Evolutionary conservation across 2,329 filamentous ascomycete genomes (phyloP).

Genomic region (Dryadomyces sulphureus): DNA sequence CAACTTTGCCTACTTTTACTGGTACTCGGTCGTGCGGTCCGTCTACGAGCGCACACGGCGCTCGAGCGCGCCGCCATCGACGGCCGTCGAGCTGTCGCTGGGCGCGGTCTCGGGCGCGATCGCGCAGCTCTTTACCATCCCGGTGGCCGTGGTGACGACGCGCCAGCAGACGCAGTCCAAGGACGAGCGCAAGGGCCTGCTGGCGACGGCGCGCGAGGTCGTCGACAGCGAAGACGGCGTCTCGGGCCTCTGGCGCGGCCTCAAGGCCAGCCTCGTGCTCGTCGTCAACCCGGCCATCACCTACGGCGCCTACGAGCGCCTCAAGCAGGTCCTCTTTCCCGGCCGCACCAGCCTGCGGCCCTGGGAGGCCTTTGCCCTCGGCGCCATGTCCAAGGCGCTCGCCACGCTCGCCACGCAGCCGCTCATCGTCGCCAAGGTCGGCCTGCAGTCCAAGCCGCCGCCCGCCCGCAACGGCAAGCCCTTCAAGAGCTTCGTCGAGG

Average conservation of each 20-base stretch:
- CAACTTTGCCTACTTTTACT: conserved; percentile 99
- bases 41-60: conserved; percentile 53
- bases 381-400: conserved; percentile 81
- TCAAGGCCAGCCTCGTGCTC: conserved; percentile 90
- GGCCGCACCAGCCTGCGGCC: conserved; percentile 61
- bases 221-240: conserved; percentile 81
- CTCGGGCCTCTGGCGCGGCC: conserved; percentile 78
- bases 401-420: conserved; percentile 90
- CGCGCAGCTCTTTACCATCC: conserved; percentile 92
- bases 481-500: conserved; percentile 85
- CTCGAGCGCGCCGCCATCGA: conserved; percentile 45
- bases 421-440: conserved; percentile 94
- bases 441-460: conserved; percentile 84
- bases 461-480: conserved; percentile 72
- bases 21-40: conserved; percentile 80
- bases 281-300: conserved; percentile 96
- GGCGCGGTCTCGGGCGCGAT: conserved; percentile 81
- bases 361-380: conserved; percentile 82
- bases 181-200: conserved; percentile 66
- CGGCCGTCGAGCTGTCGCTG: conserved; percentile 66
- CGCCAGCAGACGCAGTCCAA: conserved; percentile 88
- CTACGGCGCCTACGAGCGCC: conserved; percentile 87
- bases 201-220: conserved; percentile 81
- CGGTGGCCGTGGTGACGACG: conserved; percentile 88
- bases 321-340: conserved; percentile 65